phyloP scores from a whole-genome alignment of 2,329 filamentous ascomycete species.

The Colletotrichum musicola region DNA sequence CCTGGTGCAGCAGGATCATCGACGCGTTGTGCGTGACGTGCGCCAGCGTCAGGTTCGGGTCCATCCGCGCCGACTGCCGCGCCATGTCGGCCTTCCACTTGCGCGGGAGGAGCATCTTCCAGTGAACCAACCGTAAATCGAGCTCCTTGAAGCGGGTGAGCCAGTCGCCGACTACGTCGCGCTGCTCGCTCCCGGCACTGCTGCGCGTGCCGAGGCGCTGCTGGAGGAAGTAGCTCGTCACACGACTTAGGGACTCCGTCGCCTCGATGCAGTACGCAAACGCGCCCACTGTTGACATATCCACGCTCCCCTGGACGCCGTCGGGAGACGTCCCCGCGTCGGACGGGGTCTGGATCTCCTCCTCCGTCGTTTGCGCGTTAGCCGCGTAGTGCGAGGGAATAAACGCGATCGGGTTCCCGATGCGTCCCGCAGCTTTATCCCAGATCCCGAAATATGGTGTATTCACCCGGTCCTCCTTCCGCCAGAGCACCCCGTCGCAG shows the following conservation, averaged over 20 bases:
- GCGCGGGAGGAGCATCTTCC: slow-evolving; percentile 55
- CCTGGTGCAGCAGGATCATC: slow-evolving; percentile 60
- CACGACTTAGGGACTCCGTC: slow-evolving; percentile 56
- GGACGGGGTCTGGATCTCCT: slow-evolving; percentile 17
- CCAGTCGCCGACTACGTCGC: slow-evolving; percentile 52
- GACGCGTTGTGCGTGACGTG: slow-evolving; percentile 62
- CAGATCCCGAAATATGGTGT: slow-evolving; percentile 57
- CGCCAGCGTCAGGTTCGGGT: slow-evolving; percentile 61
- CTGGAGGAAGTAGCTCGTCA: slow-evolving; percentile 57
- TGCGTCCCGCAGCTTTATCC: slow-evolving; percentile 50
- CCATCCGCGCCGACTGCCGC: slow-evolving; percentile 51
- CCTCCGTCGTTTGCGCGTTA: slow-evolving; percentile 18
- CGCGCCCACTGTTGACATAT: slow-evolving; percentile 54
- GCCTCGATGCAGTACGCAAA: slow-evolving; percentile 59
- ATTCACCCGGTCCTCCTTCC: slow-evolving; percentile 49
- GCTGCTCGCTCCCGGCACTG: slow-evolving; percentile 41
- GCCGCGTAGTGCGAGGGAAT: slow-evolving; percentile 41
- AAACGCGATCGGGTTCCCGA: slow-evolving; percentile 50
- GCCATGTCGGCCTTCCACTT: slow-evolving; percentile 53
- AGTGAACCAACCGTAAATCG: slow-evolving; percentile 57
- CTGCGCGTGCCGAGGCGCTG: slow-evolving; percentile 51
- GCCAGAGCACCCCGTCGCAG: slow-evolving; percentile 54
- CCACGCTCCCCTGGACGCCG: slow-evolving; percentile 39
- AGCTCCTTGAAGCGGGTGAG: slow-evolving; percentile 59
- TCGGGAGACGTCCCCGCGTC: slow-evolving; percentile 28